Evolutionary conservation across 768 basidiomycete genomes (phyloP), one percentile per base, ranked within the genome.

Genomic region (Lactarius indigo): DNA sequence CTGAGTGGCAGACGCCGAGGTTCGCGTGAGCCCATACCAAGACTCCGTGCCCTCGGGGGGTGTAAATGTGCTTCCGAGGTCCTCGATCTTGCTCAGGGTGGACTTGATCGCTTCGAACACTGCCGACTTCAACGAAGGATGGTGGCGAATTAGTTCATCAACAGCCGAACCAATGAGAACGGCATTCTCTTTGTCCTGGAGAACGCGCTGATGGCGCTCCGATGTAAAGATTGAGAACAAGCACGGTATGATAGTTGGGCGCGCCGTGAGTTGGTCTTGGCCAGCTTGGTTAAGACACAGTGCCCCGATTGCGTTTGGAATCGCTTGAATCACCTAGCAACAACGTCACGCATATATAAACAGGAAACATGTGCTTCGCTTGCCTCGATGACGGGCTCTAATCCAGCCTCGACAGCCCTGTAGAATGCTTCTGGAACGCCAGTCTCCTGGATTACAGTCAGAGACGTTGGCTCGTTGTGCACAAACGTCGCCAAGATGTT

Each of bases 401-500:
- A 82, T 4, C 90, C 92, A 41, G 81, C 80, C 77, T 96, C 94
- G 54, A 99, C 86, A 4, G 90, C 85, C 64, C 84, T 83, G 77
- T 95, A 98, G 72, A 99, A 94, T 0, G 87, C 84, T 72, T 94
- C 91, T 0, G 97, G 97, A 3, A 99, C 77, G 6, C 89, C 87
- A 31, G 87, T 84, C 76, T 99, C 97, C 77, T 99, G 97, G 26
- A 99, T 90, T 62, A 96, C 89, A 2, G 87, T 80, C 64, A 99
- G 79, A 18, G 94, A 97, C 0, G 96, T 98, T 8, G 97, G 97
- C 76, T 99, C 97, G 70, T 98, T 99, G 80, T 99, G 96, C 10
- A 98, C 88, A 77, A 98, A 98, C 0, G 94, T 94, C 17, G 94
- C 88, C 88, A 97, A 93, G 73, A 95, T 90, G 75, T 96, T 94